Evolutionary conservation across 345 rosid genomes (phyloP).

Genomic region (Garcia nutans): DNA sequence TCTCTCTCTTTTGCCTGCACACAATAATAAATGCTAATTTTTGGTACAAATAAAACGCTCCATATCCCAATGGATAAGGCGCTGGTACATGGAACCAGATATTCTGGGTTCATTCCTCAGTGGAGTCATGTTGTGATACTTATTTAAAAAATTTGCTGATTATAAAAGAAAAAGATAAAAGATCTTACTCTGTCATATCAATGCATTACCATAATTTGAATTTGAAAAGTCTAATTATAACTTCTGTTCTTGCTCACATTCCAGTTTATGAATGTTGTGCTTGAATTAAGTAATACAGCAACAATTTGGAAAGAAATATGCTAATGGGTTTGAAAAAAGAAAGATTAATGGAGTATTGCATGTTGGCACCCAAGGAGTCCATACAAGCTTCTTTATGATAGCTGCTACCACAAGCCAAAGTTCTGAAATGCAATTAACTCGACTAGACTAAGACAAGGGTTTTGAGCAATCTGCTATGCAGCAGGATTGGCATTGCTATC

Average conservation of each 20-base stretch:
- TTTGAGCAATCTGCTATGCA: background rate
- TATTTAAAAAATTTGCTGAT: background rate
- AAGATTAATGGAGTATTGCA: background rate
- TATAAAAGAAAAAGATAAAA: background rate
- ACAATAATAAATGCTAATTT: background rate
- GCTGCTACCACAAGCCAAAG: background rate
- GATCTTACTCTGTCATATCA: background rate
- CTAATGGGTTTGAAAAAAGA: background rate
- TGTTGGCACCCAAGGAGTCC: background rate
- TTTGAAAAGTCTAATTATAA: background rate
- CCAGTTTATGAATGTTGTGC: background rate
- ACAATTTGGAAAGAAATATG: background rate
- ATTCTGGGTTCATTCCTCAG: conserved; percentile 87
- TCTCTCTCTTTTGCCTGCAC: background rate
- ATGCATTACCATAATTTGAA: background rate
- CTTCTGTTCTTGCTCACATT: background rate
- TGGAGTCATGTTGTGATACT: conserved; percentile 45
- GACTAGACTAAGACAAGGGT: background rate
- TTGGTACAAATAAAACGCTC: conserved; percentile 24
- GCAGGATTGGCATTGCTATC: background rate
- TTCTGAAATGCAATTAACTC: background rate
- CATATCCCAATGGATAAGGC: conserved; percentile 93
- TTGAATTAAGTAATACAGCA: background rate
- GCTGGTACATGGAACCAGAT: conserved; percentile 94
- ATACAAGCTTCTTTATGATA: background rate